These are phyloP conservation scores for Penicillium subrubescens DNA, from an alignment of 495 filamentous ascomycete genomes.

Conservation along the genomic window DNA sequence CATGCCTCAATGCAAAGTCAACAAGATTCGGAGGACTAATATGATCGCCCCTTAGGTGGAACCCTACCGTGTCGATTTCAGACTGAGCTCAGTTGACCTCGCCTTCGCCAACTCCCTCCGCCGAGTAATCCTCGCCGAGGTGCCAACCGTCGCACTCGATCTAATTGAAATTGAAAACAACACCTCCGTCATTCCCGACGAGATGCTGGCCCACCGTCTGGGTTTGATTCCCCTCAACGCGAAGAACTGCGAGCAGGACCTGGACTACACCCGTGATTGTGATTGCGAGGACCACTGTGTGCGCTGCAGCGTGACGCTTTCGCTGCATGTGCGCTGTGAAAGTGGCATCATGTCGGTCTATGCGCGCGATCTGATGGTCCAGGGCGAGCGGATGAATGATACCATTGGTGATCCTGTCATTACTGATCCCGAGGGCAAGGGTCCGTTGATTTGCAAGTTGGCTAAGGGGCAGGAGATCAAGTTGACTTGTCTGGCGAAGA, in stretches of 20 bases:
- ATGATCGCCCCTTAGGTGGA: constrained; percentile 56
- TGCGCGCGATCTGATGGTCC: constrained; percentile 78
- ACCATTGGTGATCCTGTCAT: constrained; percentile 86
- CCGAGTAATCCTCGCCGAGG: constrained; percentile 88
- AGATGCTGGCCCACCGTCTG: constrained; percentile 91
- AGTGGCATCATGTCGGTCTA: constrained; percentile 88
- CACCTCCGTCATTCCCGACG: constrained; percentile 91
- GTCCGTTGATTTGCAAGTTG: constrained; percentile 84
- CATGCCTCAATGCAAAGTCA: background rate
- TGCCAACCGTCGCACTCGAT: constrained; percentile 94
- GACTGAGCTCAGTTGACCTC: constrained; percentile 76
- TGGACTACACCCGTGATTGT: constrained; percentile 92
- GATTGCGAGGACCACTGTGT: constrained; percentile 94
- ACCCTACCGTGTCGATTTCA: constrained; percentile 73
- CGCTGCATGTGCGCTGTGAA: constrained; percentile 78
- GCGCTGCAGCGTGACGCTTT: constrained; percentile 80
- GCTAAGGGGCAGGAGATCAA: constrained; percentile 84
- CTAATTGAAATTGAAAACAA: constrained; percentile 90
- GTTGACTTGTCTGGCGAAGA: constrained; percentile 91
- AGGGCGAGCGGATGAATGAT: constrained; percentile 61
- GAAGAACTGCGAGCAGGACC: constrained; percentile 75
- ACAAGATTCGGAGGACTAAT: constrained; percentile 5
- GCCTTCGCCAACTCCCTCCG: constrained; percentile 94
- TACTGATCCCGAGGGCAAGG: constrained; percentile 74
- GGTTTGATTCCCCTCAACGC: constrained; percentile 88